These are phyloP conservation scores for Sphaerosporella brunnea DNA, from an alignment of 495 filamentous ascomycete species.

Conservation along the genomic window DNA sequence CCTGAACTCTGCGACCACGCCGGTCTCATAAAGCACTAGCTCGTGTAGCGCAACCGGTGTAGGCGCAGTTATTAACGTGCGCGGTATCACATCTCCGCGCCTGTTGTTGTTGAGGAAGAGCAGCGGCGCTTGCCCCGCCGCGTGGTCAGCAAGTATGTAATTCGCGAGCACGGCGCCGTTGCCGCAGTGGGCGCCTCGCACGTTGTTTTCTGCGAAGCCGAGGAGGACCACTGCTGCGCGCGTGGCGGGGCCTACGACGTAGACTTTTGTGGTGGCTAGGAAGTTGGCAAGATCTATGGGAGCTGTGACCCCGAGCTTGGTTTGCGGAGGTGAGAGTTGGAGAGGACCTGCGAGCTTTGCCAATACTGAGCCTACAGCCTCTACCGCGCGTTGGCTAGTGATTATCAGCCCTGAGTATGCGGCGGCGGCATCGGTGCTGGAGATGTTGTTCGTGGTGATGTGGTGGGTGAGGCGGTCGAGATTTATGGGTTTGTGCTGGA, in stretches of 20 bases:
- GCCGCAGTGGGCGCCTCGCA: constrained; percentile 61
- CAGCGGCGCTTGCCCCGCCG: constrained; percentile 34
- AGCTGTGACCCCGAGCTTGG: constrained; percentile 17
- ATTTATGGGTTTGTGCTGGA: constrained; percentile 51
- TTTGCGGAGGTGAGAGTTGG: no score
- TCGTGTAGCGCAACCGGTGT: constrained; percentile 61
- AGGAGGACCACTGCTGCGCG: constrained; percentile 36
- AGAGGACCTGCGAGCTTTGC: constrained; percentile 31
- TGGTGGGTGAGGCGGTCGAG: constrained; percentile 32
- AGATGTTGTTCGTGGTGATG: constrained; percentile 24
- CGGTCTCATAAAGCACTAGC: constrained; percentile 68
- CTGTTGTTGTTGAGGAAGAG: constrained; percentile 81
- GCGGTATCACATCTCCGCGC: constrained; percentile 73
- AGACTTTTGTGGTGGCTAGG: constrained; percentile 27
- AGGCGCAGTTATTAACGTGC: constrained; percentile 38
- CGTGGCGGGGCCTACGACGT: constrained; percentile 87
- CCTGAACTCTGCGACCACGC: constrained; percentile 56
- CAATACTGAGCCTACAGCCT: constrained; percentile 60
- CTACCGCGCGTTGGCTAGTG: constrained; percentile 85
- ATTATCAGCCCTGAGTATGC: constrained; percentile 76
- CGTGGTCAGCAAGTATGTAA: constrained; percentile 61
- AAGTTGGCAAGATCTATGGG: not conserved
- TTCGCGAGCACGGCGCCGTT: constrained; percentile 61
- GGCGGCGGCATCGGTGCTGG: constrained; percentile 14
- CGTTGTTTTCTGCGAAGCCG: constrained; percentile 28